Base-by-base conservation (phyloP, 805 yeast genomes). In the Danielia reshetovae region DNA sequence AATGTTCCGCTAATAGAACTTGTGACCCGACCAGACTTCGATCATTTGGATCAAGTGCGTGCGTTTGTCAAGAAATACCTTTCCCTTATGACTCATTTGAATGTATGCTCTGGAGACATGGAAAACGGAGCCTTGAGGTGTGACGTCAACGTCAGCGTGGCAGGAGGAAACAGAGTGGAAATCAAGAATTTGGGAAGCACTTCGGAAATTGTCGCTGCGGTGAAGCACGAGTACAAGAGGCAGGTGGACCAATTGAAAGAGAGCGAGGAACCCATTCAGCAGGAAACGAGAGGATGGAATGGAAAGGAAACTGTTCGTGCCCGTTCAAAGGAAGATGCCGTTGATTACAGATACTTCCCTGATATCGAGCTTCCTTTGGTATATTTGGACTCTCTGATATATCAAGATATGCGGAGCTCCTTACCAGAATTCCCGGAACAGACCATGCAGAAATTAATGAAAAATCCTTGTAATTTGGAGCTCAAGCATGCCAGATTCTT, bases 61-160 rank as follows among this genome's bases (percentile, higher is more conserved):
- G 75, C 83, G 0, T 93, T 90, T 58, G 75, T 93, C 29, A 82
- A 79, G 47, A 88, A 88, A 51, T 83, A 82, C 43, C 95, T 86
- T 51, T 68, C 76, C 14, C 59, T 87, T 24, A 75, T 90, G 24
- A 68, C 81, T 31, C 79, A 77, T 43, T 55, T 87, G 32, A 77
- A 74, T 4, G 75, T 93, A 1, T 87, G 95, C 45, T 71, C 90
- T 0, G 97, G 96, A 11, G 96, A 89, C 46, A 68, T 93, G 52
- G 97, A 93, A 53, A 78, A 88, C 1, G 98, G 98, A 5, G 93
- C 97, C 0, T 82, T 93, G 73, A 71, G 98, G 50, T 93, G 90
- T 4, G 98, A 93, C 53, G 97, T 87, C 7, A 93, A 93, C 46
- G 73, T 93, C n/a, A 84, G 94, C 16, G 79, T 90, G 5, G 75